These are phyloP conservation scores for Massariosphaeria phaeospora DNA, from an alignment of 495 filamentous ascomycete species.

Conservation along the genomic window DNA sequence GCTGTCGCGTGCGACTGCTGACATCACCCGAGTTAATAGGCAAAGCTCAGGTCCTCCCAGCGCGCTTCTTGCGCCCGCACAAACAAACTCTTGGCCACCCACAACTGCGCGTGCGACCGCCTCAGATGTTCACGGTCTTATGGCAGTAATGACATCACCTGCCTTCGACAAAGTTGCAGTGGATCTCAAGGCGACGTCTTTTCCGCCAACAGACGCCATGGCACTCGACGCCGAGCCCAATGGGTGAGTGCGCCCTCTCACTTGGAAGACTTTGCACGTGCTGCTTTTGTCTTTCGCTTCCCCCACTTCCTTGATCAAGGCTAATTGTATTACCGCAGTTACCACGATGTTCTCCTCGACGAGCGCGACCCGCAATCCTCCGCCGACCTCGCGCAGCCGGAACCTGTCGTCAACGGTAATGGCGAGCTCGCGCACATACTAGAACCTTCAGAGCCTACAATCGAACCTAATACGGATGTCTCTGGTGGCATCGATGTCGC, in stretches of 20 bases:
- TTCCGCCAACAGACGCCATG: slow-evolving; percentile 45
- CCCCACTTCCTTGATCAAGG: background rate
- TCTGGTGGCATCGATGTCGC: slow-evolving; percentile 34
- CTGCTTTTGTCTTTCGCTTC: slow-evolving; percentile 5
- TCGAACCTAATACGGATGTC: slow-evolving; percentile 32
- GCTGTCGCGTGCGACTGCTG: slow-evolving; percentile 3
- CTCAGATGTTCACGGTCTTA: slow-evolving; percentile 31
- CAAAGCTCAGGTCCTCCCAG: background rate
- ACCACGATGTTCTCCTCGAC: slow-evolving; percentile 28
- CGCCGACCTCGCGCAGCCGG: slow-evolving; percentile 2
- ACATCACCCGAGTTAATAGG: background rate
- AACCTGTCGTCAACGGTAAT: slow-evolving; percentile 24
- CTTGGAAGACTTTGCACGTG: slow-evolving; percentile 1
- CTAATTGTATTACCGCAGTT: slow-evolving; percentile 1
- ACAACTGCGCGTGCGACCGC: background rate
- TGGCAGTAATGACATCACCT: slow-evolving; percentile 56
- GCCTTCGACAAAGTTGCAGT: slow-evolving; percentile 37
- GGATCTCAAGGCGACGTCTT: slow-evolving; percentile 47
- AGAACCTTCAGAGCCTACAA: slow-evolving; percentile 7
- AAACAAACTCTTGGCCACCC: background rate
- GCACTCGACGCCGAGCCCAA: slow-evolving; percentile 45
- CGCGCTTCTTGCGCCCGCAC: slow-evolving; percentile 3
- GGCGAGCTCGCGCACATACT: background rate
- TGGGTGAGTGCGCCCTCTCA: slow-evolving; percentile 43
- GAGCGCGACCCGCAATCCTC: slow-evolving; percentile 8